phyloP scores from a whole-genome alignment of 2,329 filamentous ascomycete genomes.

The Cylindrodendrum hubeiense region DNA sequence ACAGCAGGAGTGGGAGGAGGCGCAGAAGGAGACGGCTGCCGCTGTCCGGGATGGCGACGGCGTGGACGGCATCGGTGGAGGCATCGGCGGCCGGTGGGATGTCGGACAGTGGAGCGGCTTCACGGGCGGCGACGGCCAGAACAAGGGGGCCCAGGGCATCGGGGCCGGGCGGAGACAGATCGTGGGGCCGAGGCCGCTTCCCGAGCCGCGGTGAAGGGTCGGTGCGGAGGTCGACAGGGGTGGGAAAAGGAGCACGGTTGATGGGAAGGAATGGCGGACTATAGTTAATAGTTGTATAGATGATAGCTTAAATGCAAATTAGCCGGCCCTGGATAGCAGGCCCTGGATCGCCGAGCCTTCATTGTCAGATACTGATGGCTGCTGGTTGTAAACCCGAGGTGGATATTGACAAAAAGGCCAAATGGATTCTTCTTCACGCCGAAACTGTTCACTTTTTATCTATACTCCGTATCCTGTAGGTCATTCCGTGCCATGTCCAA shows the following conservation, averaged over 20 bases:
- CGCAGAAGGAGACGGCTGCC: slow-evolving; percentile 74
- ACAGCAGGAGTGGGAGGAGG: slow-evolving; percentile 84
- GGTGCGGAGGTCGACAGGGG: not conserved
- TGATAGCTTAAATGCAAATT: not conserved
- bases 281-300: slow-evolving; percentile 9
- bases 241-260: not conserved
- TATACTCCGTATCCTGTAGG: slow-evolving; percentile 2
- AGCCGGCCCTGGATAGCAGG: not conserved
- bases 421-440: not conserved
- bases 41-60: slow-evolving; percentile 64
- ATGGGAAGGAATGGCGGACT: not conserved
- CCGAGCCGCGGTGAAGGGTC: slow-evolving; percentile 50
- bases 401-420: not conserved
- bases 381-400: not conserved
- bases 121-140: slow-evolving; percentile 81
- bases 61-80: slow-evolving; percentile 75
- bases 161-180: slow-evolving; percentile 81
- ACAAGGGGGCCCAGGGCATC: slow-evolving; percentile 73
- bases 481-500: not conserved
- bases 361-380: not conserved
- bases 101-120: slow-evolving; percentile 81
- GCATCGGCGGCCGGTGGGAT: slow-evolving; percentile 78
- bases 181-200: slow-evolving; percentile 80
- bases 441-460: slow-evolving; percentile 9
- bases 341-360: not conserved